phyloP scores from a whole-genome alignment of 116 monocot genomes.

The Iris pallida region DNA sequence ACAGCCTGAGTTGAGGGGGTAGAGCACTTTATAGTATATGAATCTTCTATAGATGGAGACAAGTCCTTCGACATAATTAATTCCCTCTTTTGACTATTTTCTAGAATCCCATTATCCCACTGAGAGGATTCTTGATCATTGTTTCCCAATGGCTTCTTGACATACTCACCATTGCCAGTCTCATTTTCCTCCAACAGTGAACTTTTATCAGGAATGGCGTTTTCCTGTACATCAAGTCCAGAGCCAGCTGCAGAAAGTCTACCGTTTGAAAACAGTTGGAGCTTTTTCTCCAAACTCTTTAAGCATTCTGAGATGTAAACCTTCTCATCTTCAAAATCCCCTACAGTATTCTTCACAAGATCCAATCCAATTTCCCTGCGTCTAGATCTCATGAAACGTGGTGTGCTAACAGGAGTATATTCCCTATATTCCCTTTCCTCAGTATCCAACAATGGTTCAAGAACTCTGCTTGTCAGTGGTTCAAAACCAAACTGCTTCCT shows the following conservation, averaged over 20 bases:
- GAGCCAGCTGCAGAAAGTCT: neutral
- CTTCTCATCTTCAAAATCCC: slow-evolving; percentile 37
- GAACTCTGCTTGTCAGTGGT: slow-evolving; percentile 7
- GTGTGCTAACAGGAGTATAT: slow-evolving; percentile 17
- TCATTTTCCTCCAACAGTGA: neutral
- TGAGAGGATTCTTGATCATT: neutral
- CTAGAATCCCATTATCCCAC: neutral
- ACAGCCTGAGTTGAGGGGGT: neutral
- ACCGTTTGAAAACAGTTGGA: slow-evolving; percentile 8
- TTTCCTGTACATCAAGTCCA: neutral
- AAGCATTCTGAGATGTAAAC: slow-evolving; percentile 24
- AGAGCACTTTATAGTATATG: neutral
- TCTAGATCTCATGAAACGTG: slow-evolving; percentile 1
- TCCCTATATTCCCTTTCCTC: slow-evolving; percentile 22
- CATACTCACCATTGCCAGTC: neutral
- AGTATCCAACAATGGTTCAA: slow-evolving; percentile 7
- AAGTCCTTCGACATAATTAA: neutral
- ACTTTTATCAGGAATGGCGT: neutral
- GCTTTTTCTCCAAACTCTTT: slow-evolving; percentile 25
- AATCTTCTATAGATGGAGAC: slow-evolving; percentile 3
- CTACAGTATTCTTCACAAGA: slow-evolving; percentile 7
- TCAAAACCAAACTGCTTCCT: slow-evolving; percentile 29
- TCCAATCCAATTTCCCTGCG: neutral
- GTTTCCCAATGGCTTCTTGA: neutral
- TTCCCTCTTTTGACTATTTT: neutral